Evolutionary conservation across 768 basidiomycete species (phyloP).

Genomic region (Trametes elegans): DNA sequence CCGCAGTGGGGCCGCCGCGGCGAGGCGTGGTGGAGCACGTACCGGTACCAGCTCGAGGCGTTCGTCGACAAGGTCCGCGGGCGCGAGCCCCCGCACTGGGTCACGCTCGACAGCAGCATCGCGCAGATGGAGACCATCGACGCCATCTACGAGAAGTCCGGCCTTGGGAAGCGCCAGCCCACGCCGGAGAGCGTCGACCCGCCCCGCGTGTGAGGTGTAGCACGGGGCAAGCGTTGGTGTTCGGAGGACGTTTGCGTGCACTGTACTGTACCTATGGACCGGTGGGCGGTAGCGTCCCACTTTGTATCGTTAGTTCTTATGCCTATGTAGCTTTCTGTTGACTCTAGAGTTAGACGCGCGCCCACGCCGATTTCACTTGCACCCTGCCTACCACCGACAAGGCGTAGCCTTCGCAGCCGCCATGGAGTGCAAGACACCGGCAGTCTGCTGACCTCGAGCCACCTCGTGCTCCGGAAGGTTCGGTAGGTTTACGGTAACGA

Average conservation of each 20-base stretch:
- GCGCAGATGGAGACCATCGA: constrained; percentile 59
- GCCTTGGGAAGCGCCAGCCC: not conserved
- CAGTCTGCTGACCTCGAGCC: not conserved
- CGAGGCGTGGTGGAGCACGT: constrained; percentile 58
- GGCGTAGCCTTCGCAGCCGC: too few species aligned
- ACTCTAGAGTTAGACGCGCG: too few species aligned
- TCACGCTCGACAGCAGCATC: constrained; percentile 51
- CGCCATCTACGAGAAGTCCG: constrained; percentile 46
- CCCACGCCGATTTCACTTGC: too few species aligned
- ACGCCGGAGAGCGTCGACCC: constrained; percentile 6
- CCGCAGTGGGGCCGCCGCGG: constrained; percentile 37
- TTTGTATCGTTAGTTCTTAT: too few species aligned
- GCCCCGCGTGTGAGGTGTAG: not conserved
- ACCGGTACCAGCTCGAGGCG: constrained; percentile 50
- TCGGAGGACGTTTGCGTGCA: too few species aligned
- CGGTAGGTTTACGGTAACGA: not conserved
- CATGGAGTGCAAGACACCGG: too few species aligned
- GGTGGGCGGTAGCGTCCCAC: too few species aligned
- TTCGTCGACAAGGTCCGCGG: constrained; percentile 60
- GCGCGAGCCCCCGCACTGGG: constrained; percentile 51
- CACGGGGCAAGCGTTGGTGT: too few species aligned
- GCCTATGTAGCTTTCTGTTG: too few species aligned
- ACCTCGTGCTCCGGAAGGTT: not conserved
- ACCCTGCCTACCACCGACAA: too few species aligned
- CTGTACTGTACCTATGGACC: too few species aligned